Percentiles rank a stretch among this genome's conserved stretches.
These are phyloP conservation scores for Hemileccinum rubropunctum DNA, from an alignment of 768 basidiomycete genomes.

Conservation along the genomic window DNA sequence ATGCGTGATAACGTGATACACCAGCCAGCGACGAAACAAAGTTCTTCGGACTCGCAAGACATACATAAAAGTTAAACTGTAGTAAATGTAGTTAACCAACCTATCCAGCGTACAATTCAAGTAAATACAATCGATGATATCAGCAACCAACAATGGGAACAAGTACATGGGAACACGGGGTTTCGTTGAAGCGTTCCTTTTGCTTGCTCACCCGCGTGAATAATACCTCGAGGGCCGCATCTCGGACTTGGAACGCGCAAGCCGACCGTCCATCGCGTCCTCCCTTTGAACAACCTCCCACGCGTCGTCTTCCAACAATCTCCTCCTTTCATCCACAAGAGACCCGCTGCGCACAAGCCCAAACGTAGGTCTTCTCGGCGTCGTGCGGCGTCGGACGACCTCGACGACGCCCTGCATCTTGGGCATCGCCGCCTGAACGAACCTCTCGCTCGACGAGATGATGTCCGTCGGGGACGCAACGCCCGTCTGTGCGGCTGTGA, in stretches of 20 bases:
- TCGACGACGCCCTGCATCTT: conserved; percentile 40
- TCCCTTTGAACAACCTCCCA: conserved; percentile 18
- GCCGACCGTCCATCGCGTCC: conserved; percentile 2
- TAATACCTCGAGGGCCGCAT: conserved; percentile 19
- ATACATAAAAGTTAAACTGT: too few relatives aligned
- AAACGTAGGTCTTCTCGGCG: background rate
- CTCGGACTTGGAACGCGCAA: conserved; percentile 28
- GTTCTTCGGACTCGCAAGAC: background rate
- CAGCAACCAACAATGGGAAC: background rate
- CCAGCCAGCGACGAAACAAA: background rate
- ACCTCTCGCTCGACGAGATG: conserved; percentile 29
- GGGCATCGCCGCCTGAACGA: conserved; percentile 34
- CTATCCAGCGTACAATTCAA: background rate
- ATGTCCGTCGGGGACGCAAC: conserved; percentile 9
- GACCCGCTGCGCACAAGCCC: conserved; percentile 12
- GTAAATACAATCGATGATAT: conserved; percentile 6
- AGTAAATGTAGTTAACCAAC: too few relatives aligned
- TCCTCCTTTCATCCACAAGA: conserved; percentile 16
- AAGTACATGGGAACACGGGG: background rate
- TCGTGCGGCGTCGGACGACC: conserved; percentile 22
- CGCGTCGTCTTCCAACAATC: conserved; percentile 17
- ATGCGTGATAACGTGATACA: too few relatives aligned
- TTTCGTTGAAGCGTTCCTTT: background rate
- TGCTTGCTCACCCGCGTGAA: conserved; percentile 12
- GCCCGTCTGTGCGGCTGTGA: conserved; percentile 35